Conservation (phyloP, 2,329 filamentous ascomycete genomes). For the Ceratocystis lukuohia region DNA sequence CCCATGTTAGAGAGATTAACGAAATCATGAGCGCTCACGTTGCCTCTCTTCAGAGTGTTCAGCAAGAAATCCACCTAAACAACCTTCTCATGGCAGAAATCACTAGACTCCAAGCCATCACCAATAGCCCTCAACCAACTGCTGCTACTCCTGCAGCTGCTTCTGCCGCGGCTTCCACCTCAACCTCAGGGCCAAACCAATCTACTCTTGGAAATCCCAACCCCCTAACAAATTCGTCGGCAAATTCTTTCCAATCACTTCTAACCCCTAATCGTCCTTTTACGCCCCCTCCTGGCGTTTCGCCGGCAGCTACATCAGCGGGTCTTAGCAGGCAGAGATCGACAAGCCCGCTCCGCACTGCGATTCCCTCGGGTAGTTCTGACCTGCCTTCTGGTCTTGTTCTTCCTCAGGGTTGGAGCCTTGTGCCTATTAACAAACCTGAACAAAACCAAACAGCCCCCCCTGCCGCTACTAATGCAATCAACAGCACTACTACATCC, state of each 20-base stretch:
- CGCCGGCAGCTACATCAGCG: constrained; percentile 11
- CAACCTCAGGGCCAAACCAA: constrained; percentile 24
- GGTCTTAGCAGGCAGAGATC: constrained; percentile 11
- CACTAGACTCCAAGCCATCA: constrained; percentile 5
- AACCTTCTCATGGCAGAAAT: constrained; percentile 55
- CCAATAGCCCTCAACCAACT: constrained; percentile 36
- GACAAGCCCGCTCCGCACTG: constrained; percentile 21
- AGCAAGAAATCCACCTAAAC: constrained; percentile 56
- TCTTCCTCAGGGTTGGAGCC: constrained; percentile 50
- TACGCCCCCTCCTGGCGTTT: constrained; percentile 7
- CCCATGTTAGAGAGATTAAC: constrained; percentile 22
- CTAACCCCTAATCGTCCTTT: constrained; percentile 20
- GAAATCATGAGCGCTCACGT: constrained; percentile 18
- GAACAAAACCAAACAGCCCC: constrained; percentile 30
- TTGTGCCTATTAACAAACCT: constrained; percentile 45
- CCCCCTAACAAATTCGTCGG: constrained; percentile 20
- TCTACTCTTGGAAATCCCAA: constrained; percentile 17
- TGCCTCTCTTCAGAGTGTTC: constrained; percentile 38
- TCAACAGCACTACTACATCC: constrained; percentile 18
- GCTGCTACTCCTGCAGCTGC: constrained; percentile 26
- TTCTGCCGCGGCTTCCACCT: constrained; percentile 43
- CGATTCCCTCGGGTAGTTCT: constrained; percentile 46
- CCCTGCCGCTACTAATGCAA: constrained; percentile 21
- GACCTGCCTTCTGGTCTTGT: constrained; percentile 51
- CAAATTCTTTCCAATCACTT: constrained; percentile 20